Evolutionary conservation across 2,329 filamentous ascomycete genomes (phyloP), one percentile per base, ranked within the genome.

Genomic region (Aureobasidium sp.): DNA sequence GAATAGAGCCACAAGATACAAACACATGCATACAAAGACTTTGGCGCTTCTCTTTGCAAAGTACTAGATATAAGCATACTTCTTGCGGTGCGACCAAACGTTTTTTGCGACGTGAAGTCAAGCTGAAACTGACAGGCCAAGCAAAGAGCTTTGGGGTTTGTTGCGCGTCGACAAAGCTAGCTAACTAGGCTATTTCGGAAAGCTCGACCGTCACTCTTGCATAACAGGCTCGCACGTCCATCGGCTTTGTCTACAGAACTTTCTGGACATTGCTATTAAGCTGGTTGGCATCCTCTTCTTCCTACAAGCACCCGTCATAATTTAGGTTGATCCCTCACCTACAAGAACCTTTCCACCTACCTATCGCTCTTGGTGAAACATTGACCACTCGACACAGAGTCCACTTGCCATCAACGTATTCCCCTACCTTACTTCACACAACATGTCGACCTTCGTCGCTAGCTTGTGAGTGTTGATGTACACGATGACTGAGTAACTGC

Each of bases 391-490:
- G 38, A 43, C 27, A 55, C 51, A 55, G 49, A 19, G 51, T 55
- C 37, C 25, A 55, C 27, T 42, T 17, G 37, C 51, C 51, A 31
- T 42, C 37, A 23, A n/a, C 27, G 46, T 19, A 31, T 15, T 40
- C 35, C 23, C 35, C 35, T 57, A 23, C 17, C 53, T 29, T 40
- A 23, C 17, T 46, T 27, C 23, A 53, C 49, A 60, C 29, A 54
- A 27, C 46, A 60, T 60, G 58, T 61, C 60, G 54, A 61, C 63
- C 37, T 61, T 64, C 37, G 58, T 64, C 46, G 59, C 57, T 43
- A 64, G 61, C 38, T 38, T 73, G 70, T 73, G 65, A 69, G 70
- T 69, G 4, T 13, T 25, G 13, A 7, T 7, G 13, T 29, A 49
- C 47, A 13, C 17, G n/a, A 47, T 8, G 5, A 37, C n/a, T n/a